Evolutionary conservation across 768 basidiomycete species (phyloP).

Genomic region (Sarcomyxa edulis): DNA sequence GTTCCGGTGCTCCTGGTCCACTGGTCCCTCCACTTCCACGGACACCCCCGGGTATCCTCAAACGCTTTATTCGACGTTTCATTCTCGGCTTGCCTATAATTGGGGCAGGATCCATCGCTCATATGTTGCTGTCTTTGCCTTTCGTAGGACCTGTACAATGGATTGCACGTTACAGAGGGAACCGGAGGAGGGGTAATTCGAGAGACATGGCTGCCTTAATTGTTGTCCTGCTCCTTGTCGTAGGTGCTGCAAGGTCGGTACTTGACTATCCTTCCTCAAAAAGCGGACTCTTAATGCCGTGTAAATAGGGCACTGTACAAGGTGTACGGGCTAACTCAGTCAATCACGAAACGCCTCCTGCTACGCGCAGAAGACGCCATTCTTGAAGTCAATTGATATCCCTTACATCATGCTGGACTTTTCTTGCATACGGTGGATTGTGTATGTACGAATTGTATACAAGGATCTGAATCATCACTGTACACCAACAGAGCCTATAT

Average conservation of each 20-base stretch:
- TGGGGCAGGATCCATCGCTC: conserved; percentile 70
- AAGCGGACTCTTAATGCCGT: conserved; percentile 10
- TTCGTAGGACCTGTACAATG: conserved; percentile 65
- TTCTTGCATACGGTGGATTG: background rate
- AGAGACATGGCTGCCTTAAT: conserved; percentile 65
- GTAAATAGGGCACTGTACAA: conserved; percentile 57
- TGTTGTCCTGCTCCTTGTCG: conserved; percentile 51
- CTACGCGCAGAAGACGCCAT: conserved; percentile 77
- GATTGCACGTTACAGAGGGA: conserved; percentile 59
- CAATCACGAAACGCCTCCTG: conserved; percentile 51
- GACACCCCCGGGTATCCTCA: conserved; percentile 40
- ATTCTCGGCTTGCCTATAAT: conserved; percentile 73
- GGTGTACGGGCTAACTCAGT: conserved; percentile 63
- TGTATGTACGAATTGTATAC: background rate
- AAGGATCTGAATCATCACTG: background rate
- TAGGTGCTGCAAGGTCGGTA: conserved; percentile 57
- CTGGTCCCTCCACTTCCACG: conserved; percentile 14
- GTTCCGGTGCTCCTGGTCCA: conserved; percentile 11
- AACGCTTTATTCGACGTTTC: conserved; percentile 62
- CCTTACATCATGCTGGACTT: conserved; percentile 6
- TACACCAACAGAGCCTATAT: background rate
- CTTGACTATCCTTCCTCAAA: background rate
- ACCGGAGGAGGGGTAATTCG: conserved; percentile 47
- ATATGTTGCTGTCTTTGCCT: conserved; percentile 62
- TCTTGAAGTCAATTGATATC: conserved; percentile 57